These are phyloP conservation scores for Tuctoria greenei DNA, from an alignment of 176 grass and related monocot genomes.

Conservation along the genomic window DNA sequence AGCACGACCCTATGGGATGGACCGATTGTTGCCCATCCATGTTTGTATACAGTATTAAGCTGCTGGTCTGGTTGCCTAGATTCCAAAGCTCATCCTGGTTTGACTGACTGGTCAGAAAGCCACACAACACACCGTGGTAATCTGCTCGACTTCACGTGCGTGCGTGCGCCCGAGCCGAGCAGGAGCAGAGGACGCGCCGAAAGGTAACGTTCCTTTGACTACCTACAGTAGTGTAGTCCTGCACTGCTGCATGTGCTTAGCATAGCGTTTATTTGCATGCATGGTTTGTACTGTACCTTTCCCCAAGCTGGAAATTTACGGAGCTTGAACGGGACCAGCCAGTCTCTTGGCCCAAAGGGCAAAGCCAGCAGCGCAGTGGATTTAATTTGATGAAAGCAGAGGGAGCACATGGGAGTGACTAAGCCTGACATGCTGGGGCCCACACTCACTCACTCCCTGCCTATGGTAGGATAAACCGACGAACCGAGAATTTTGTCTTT, in stretches of 20 bases:
- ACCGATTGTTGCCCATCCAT: neutral
- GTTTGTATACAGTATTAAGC: neutral
- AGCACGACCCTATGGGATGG: neutral
- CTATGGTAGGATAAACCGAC: neutral
- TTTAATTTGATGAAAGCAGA: neutral
- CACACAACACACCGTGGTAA: neutral
- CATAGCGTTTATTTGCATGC: no score
- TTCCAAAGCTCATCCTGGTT: neutral
- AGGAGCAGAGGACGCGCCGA: neutral
- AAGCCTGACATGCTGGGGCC: neutral
- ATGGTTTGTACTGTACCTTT: no score
- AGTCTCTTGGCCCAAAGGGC: neutral
- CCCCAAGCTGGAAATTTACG: neutral
- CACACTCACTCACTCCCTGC: neutral
- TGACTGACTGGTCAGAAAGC: neutral
- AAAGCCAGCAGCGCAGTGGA: neutral
- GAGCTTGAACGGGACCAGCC: neutral
- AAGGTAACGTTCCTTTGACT: neutral
- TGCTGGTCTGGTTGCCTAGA: neutral
- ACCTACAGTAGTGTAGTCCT: neutral
- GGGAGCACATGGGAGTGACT: conserved; percentile 15
- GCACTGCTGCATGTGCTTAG: no score
- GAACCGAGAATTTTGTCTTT: no score
- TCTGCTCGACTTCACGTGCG: neutral
- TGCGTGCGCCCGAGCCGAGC: no score